Evolutionary conservation across 2,329 filamentous ascomycete species (phyloP).

Genomic region (Xylogone sp.): DNA sequence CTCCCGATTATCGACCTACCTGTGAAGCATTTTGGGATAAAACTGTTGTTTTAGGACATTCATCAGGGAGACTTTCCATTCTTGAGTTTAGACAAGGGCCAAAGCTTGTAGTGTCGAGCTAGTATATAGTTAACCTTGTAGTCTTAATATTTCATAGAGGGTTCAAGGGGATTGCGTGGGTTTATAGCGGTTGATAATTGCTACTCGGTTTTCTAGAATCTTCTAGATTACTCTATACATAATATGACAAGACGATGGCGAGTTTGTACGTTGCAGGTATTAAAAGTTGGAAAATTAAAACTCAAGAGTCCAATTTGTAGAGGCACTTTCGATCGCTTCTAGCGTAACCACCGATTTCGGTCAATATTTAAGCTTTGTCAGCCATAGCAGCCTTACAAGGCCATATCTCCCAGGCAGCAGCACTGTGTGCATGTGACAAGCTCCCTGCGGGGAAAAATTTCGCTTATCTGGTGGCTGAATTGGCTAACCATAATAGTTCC

Average conservation of each 20-base stretch:
- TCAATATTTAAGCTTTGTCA: too few species aligned
- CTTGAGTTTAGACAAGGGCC: slow-evolving; percentile 5
- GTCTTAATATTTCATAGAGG: neutral
- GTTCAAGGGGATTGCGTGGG: too few species aligned
- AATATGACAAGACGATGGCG: too few species aligned
- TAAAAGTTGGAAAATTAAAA: too few species aligned
- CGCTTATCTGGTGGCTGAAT: neutral
- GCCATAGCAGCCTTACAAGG: too few species aligned
- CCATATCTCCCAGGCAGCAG: neutral
- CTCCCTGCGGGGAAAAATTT: neutral
- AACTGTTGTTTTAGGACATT: slow-evolving; percentile 6
- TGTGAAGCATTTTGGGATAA: slow-evolving; percentile 5
- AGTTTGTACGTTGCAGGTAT: too few species aligned
- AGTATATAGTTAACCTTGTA: neutral
- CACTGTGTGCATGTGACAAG: neutral
- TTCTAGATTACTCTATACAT: too few species aligned
- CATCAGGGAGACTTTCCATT: slow-evolving; percentile 5
- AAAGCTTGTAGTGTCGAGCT: slow-evolving; percentile 4
- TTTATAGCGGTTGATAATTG: too few species aligned
- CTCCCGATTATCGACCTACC: slow-evolving; percentile 7
- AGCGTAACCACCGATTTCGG: too few species aligned
- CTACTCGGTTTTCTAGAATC: too few species aligned
- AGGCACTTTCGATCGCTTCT: too few species aligned
- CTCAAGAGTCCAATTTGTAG: too few species aligned
- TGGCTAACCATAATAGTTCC: neutral